These are phyloP conservation scores for Yamagishiella unicocca DNA, from an alignment of 139 green algal genomes.

Conservation along the genomic window DNA sequence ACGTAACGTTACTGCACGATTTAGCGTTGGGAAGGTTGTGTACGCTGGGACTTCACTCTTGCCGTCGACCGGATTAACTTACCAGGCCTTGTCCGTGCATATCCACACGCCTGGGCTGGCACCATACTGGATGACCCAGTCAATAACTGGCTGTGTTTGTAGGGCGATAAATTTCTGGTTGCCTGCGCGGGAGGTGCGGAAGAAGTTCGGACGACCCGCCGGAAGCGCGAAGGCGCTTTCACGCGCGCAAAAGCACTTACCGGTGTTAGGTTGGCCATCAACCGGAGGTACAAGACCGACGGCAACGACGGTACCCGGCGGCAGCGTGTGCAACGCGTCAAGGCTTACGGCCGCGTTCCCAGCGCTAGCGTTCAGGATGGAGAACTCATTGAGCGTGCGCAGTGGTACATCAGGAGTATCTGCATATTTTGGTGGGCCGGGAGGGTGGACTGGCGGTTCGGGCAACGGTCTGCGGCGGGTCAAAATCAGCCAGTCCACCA, in stretches of 20 bases:
- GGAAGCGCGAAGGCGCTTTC: background rate
- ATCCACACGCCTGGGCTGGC: conserved; percentile 9
- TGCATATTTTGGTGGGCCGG: background rate
- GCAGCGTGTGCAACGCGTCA: background rate
- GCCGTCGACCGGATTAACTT: too few species aligned
- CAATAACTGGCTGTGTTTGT: background rate
- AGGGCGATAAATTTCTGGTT: background rate
- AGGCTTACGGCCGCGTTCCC: conserved; percentile 15
- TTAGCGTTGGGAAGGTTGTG: too few species aligned
- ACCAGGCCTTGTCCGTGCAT: conserved; percentile 40
- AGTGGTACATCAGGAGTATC: conserved; percentile 20
- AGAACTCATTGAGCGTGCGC: conserved; percentile 34
- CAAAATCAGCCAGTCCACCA: conserved; percentile 17
- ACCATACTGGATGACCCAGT: conserved; percentile 45
- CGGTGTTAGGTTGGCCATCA: conserved; percentile 21
- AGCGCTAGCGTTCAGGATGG: conserved; percentile 21
- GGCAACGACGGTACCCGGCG: conserved; percentile 21
- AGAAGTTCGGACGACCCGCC: background rate
- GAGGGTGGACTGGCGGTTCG: conserved; percentile 3
- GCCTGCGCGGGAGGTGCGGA: background rate
- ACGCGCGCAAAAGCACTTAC: background rate
- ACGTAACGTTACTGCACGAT: too few species aligned
- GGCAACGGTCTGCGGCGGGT: conserved; percentile 13
- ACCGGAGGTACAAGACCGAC: background rate
- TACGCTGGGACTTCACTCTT: too few species aligned